Percentiles rank a stretch among this genome's conserved stretches.
phyloP scores from a whole-genome alignment of 495 filamentous ascomycete species.

The Aspergillus wentii region DNA sequence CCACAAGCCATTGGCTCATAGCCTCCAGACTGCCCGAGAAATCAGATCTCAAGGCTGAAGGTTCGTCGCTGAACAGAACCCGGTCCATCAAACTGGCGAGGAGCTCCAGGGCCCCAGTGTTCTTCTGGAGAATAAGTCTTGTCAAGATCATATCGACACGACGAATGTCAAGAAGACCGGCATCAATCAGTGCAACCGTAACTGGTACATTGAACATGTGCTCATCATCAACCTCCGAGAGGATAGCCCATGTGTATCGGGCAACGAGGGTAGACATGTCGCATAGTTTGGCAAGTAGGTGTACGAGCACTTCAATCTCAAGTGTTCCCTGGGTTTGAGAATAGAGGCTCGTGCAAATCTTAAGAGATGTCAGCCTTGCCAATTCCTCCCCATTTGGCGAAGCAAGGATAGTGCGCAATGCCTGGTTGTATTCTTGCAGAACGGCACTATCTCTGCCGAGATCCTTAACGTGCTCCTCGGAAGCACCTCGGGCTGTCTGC shows the following conservation, averaged over 20 bases:
- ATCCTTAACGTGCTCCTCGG: conserved; percentile 66
- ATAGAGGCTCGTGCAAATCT: conserved; percentile 68
- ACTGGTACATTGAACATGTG: conserved; percentile 74
- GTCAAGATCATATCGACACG: conserved; percentile 74
- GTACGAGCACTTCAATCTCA: conserved; percentile 77
- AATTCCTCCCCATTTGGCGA: conserved; percentile 58
- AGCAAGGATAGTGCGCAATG: conserved; percentile 43
- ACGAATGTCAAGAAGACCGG: conserved; percentile 68
- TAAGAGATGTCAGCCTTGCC: conserved; percentile 60
- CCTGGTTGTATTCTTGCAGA: conserved; percentile 59
- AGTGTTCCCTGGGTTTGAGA: conserved; percentile 53
- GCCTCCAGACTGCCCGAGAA: conserved; percentile 78
- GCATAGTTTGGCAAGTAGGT: conserved; percentile 75
- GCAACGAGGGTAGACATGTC: conserved; percentile 68
- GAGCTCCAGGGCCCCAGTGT: conserved; percentile 65
- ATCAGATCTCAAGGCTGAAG: conserved; percentile 74
- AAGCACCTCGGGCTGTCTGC: conserved; percentile 55
- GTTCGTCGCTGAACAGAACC: conserved; percentile 69
- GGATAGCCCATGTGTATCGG: conserved; percentile 60
- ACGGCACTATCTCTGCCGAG: conserved; percentile 59
- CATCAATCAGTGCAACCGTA: conserved; percentile 69
- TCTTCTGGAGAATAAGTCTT: conserved; percentile 63
- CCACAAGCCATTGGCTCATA: conserved; percentile 73
- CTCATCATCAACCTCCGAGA: conserved; percentile 66
- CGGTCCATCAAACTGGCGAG: conserved; percentile 70